A percentile compares a stretch with the other conserved stretches of the same genome.
Evolutionary conservation across 2,329 filamentous ascomycete species (phyloP).

Genomic region (Cladosporium colombiae): DNA sequence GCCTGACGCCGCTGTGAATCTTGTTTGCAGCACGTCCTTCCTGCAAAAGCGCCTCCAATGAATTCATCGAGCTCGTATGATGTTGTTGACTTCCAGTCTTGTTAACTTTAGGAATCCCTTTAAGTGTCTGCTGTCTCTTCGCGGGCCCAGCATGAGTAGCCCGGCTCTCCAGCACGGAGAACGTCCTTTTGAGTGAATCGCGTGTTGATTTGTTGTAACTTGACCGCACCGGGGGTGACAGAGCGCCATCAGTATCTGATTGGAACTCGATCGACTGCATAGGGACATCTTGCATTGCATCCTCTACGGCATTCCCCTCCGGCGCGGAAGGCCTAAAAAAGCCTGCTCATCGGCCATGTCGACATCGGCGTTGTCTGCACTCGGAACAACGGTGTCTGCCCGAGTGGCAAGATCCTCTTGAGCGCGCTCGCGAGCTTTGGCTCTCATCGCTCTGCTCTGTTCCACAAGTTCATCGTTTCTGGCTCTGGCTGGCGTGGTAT

Average conservation of each 20-base stretch:
- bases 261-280: conserved; percentile 13
- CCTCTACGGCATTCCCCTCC: conserved; percentile 8
- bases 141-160: neutral
- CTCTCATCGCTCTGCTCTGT: neutral
- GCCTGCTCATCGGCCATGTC: neutral
- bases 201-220: neutral
- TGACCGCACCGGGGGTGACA: conserved; percentile 5
- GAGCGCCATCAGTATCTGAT: neutral
- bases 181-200: neutral
- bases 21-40: neutral
- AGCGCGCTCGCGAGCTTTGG: neutral
- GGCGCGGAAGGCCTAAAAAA: conserved; percentile 20
- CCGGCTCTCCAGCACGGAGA: neutral
- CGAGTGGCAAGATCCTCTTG: neutral
- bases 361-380: neutral
- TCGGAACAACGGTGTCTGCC: neutral
- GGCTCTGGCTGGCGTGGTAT: neutral
- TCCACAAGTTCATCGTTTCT: neutral
- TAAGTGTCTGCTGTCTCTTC: neutral
- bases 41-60: neutral
- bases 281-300: neutral
- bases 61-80: neutral
- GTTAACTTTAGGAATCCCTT: neutral
- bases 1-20: neutral
- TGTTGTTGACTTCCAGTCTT: neutral